Conservation (phyloP, 768 basidiomycete genomes). For the Lactarius hatsudake region DNA sequence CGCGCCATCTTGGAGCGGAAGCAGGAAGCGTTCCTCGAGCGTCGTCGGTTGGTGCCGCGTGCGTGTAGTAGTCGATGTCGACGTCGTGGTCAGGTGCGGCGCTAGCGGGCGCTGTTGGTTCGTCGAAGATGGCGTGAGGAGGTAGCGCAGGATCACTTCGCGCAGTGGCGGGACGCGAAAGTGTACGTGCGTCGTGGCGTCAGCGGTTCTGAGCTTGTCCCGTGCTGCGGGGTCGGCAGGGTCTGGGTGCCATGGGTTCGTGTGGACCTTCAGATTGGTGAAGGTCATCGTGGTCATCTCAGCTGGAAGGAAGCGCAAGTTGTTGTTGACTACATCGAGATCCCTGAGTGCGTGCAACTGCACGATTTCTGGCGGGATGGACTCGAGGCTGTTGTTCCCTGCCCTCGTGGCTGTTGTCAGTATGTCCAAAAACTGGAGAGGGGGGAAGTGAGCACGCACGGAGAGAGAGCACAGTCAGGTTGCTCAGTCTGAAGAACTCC, state of each 20-base stretch:
- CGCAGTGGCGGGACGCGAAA: constrained; percentile 23
- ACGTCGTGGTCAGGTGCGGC: neutral
- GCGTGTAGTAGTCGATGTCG: neutral
- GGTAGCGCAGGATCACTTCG: constrained; percentile 25
- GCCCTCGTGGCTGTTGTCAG: neutral
- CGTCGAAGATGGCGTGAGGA: constrained; percentile 18
- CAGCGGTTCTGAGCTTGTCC: neutral
- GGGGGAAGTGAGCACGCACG: constrained; percentile 12
- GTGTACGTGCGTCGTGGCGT: neutral
- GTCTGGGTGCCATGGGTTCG: constrained; percentile 24
- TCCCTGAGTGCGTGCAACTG: constrained; percentile 20
- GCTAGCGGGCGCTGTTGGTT: neutral
- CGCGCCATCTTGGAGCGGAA: constrained; percentile 20
- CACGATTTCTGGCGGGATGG: constrained; percentile 25
- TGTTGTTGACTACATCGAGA: constrained; percentile 26
- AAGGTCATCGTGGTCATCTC: constrained; percentile 24
- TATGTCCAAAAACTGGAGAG: neutral
- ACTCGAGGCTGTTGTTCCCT: constrained; percentile 26
- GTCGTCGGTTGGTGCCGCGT: constrained; percentile 5
- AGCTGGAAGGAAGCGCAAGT: constrained; percentile 25
- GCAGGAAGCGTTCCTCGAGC: constrained; percentile 20
- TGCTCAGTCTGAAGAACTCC: constrained; percentile 25
- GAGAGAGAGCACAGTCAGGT: constrained; percentile 25
- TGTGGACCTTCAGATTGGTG: constrained; percentile 22
- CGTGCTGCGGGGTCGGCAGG: neutral